Conservation (phyloP, 1,284 basidiomycete genomes). For the Leccinum pachyderme region DNA sequence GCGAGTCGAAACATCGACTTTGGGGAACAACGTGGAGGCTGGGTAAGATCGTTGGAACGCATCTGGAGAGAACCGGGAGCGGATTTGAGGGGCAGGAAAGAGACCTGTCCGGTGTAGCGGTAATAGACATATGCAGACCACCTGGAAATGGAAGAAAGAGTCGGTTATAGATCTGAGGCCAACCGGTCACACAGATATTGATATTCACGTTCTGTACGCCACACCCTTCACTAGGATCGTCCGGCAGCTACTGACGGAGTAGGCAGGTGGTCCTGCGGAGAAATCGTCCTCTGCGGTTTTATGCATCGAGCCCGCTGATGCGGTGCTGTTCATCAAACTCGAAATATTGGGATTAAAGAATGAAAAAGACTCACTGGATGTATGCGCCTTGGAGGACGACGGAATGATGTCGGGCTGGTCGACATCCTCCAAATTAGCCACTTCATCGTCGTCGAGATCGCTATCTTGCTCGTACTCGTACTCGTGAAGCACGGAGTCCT, state of each 20-base stretch:
- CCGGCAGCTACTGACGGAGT: conserved; percentile 25
- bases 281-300: not conserved
- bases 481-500: conserved; percentile 25
- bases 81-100: conserved; percentile 29
- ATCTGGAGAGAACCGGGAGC: not conserved
- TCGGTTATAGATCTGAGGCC: not conserved
- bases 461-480: conserved; percentile 32
- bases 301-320: not conserved
- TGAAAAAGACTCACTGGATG: conserved; percentile 5
- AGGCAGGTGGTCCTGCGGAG: conserved; percentile 21
- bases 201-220: conserved; percentile 30
- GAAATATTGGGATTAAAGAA: not conserved
- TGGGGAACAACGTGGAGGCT: conserved; percentile 26
- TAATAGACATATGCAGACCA: conserved; percentile 31
- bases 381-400: conserved; percentile 2
- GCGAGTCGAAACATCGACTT: conserved; percentile 38
- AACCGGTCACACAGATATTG: not conserved
- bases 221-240: conserved; percentile 30
- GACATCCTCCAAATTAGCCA: not conserved
- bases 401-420: not conserved
- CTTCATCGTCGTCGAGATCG: conserved; percentile 29
- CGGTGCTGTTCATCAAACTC: not conserved
- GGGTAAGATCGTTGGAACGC: not conserved
- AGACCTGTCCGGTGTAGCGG: conserved; percentile 31
- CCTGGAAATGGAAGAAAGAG: conserved; percentile 5